Conservation (phyloP, 495 filamentous ascomycete species). For the Xylaria flabelliformis region DNA sequence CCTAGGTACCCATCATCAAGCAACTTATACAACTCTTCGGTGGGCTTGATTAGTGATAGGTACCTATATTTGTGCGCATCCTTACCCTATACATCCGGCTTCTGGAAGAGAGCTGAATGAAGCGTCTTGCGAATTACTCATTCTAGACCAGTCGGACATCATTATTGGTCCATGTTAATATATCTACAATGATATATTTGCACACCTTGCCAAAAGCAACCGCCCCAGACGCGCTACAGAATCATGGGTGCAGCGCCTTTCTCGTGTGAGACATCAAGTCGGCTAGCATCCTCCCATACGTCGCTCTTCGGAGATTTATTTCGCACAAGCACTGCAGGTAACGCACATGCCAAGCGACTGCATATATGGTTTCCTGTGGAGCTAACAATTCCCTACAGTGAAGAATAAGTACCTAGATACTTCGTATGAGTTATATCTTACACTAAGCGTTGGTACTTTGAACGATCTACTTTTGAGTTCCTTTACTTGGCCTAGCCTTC, state of each 20-base stretch:
- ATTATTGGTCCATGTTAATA: background rate
- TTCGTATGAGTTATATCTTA: too few relatives aligned
- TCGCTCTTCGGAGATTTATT: background rate
- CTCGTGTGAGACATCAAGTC: background rate
- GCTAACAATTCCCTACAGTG: too few relatives aligned
- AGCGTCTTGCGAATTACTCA: background rate
- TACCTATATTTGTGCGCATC: background rate
- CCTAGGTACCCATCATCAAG: too few relatives aligned
- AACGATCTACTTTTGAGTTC: background rate
- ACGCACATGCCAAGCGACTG: background rate
- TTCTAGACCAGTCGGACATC: background rate
- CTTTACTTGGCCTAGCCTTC: background rate
- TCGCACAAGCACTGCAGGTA: background rate
- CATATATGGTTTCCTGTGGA: too few relatives aligned
- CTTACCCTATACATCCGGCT: background rate
- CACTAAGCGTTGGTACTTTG: background rate
- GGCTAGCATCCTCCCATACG: background rate
- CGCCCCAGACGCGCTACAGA: background rate
- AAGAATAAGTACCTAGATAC: too few relatives aligned
- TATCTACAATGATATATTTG: background rate
- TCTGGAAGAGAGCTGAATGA: background rate
- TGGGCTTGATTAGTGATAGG: background rate
- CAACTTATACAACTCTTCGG: background rate
- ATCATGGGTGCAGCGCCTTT: background rate
- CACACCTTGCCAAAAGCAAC: background rate